Conservation (phyloP, 1,139 yeast species). For the Pichia sp. region DNA sequence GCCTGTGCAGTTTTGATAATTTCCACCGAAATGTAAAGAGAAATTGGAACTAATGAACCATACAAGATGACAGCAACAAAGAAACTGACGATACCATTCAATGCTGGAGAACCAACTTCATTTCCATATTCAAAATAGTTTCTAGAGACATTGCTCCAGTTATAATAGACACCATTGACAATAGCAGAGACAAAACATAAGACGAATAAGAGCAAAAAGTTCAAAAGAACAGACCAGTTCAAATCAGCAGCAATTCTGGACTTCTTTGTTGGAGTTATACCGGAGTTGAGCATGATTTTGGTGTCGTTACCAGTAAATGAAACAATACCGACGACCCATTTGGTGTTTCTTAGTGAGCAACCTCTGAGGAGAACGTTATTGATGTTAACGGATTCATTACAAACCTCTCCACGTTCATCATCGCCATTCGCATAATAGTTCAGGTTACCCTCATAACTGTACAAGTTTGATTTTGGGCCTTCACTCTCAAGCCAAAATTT, state of each 20-base stretch:
- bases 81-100: conserved; percentile 77
- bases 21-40: conserved; percentile 89
- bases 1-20: conserved; percentile 94
- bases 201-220: conserved; percentile 66
- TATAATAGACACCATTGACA: conserved; percentile 72
- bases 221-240: conserved; percentile 72
- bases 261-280: conserved; percentile 83
- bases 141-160: conserved; percentile 47
- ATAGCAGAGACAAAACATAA: conserved; percentile 80
- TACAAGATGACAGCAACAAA: conserved; percentile 86
- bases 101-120: conserved; percentile 57
- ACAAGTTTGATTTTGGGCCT: conserved; percentile 78
- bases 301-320: conserved; percentile 87
- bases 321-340: conserved; percentile 89
- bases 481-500: conserved; percentile 87
- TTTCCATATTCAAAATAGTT: conserved; percentile 65
- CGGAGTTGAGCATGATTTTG: conserved; percentile 89
- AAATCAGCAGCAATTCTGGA: conserved; percentile 79
- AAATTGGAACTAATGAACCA: conserved; percentile 90
- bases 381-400: conserved; percentile 67
- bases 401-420: conserved; percentile 30
- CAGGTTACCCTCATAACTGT: conserved; percentile 80
- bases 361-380: conserved; percentile 85
- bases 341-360: conserved; percentile 83
- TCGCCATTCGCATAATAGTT: conserved; percentile 48